Percentiles rank a stretch among this genome's conserved stretches.
These are phyloP conservation scores for Moricandia arvensis DNA, from an alignment of 345 rosid species.

Conservation along the genomic window DNA sequence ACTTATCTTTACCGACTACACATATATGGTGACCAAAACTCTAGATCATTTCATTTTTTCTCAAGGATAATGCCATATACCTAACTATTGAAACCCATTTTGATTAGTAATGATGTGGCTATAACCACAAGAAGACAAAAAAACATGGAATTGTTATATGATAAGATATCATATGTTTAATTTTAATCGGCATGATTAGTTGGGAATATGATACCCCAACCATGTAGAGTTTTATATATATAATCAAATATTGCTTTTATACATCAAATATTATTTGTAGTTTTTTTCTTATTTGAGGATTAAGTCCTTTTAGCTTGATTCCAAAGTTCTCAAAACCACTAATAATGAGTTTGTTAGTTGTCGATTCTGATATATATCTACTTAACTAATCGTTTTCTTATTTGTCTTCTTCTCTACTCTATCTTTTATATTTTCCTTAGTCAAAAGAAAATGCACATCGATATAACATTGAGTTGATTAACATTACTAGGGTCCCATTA, in stretches of 20 bases:
- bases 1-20: background rate
- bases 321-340: constrained; percentile 38
- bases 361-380: constrained; percentile 24
- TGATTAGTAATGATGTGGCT: constrained; percentile 10
- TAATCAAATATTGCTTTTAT: constrained; percentile 13
- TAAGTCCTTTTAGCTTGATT: constrained; percentile 30
- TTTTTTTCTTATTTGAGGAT: constrained; percentile 6
- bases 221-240: constrained; percentile 9
- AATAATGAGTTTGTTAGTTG: constrained; percentile 31
- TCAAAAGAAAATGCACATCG: background rate
- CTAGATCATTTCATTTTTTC: background rate
- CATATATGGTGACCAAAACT: background rate
- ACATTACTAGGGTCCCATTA: background rate
- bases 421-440: background rate
- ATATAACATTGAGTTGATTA: background rate
- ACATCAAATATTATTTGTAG: constrained; percentile 20
- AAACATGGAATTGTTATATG: constrained; percentile 1
- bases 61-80: background rate
- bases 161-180: constrained; percentile 22
- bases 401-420: constrained; percentile 25
- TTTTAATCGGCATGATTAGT: constrained; percentile 33
- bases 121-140: constrained; percentile 4
- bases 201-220: constrained; percentile 39
- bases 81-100: constrained; percentile 13
- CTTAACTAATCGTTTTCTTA: constrained; percentile 29